phyloP scores from a whole-genome alignment of 2,329 filamentous ascomycete species.

The Neodidymelliopsis sp. region DNA sequence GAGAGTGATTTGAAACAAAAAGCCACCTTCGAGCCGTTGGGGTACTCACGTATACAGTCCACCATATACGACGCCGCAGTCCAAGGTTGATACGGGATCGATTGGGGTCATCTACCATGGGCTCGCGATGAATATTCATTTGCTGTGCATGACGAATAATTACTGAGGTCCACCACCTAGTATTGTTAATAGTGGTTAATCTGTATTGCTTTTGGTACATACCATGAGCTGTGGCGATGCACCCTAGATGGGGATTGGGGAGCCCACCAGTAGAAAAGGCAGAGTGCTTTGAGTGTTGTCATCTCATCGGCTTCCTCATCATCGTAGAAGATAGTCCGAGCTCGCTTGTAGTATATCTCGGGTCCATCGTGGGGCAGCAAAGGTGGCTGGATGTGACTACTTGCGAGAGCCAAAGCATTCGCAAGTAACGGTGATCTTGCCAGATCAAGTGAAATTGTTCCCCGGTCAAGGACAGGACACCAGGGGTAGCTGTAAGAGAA shows the following conservation, averaged over 20 bases:
- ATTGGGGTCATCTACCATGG: conserved; percentile 17
- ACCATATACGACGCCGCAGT: conserved; percentile 32
- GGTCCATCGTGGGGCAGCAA: conserved; percentile 30
- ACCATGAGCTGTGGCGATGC: conserved; percentile 25
- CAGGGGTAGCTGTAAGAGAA: conserved; percentile 32
- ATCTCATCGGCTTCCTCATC: conserved; percentile 30
- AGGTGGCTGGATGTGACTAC: conserved; percentile 30
- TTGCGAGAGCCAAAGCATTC: conserved; percentile 29
- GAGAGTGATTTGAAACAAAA: not conserved
- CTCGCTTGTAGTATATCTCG: conserved; percentile 28
- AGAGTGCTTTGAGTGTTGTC: conserved; percentile 28
- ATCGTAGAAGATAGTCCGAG: conserved; percentile 30
- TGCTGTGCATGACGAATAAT: conserved; percentile 35
- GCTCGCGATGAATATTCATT: conserved; percentile 33
- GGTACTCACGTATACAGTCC: conserved; percentile 33
- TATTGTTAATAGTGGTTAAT: not conserved
- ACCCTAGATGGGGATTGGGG: conserved; percentile 28
- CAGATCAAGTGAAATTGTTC: conserved; percentile 22
- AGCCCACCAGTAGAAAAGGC: conserved; percentile 35
- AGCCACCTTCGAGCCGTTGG: not conserved
- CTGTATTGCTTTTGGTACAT: not conserved
- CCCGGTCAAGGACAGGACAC: conserved; percentile 32
- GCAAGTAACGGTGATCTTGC: conserved; percentile 29
- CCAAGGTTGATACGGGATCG: conserved; percentile 21
- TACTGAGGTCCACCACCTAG: conserved; percentile 34